Evolutionary conservation across 148 eudicot species (phyloP), one percentile per base, ranked within the genome.

Genomic region (Chenopodium quinoa): DNA sequence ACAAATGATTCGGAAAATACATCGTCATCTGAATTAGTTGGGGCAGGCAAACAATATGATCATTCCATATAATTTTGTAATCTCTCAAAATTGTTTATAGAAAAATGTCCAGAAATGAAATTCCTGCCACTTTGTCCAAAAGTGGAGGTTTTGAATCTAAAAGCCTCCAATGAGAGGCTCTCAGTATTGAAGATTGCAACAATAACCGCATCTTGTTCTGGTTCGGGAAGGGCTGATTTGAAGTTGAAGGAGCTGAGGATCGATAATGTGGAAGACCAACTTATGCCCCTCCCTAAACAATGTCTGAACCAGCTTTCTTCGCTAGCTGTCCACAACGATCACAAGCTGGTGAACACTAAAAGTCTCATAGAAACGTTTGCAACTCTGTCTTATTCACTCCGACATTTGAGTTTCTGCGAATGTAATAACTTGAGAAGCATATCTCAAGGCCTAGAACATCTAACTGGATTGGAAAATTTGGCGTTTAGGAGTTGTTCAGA

Each of bases 371-470:
- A 80, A 17, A 32, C 46, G 12, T 80, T 73, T 27, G 22, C 4
- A 63, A 74, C 29, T 29, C 10, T 83, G 20, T 34, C 56, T 37
- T 48, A 25, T 20, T 37, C 68, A 34, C 85, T 83, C 44, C 44
- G 29, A 17, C 9, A 4, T 20, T 37, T 71, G 52, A 3, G 9
- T 4, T 37, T 82, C 29, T 4, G 1, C 22, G 0, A 4, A 12
- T 82, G 87, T 50, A 7, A 20, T 7, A 17, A 37, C 1, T 48
- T 76, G 50, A 76, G 9, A 80, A 73, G 63, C 47, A n/a, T 63
- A 34, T 40, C 75, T 48, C 37, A 60, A 17, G 77, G 83, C 16
- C 8, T 84, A n/a, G 68, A 77, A n/a, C 81, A 81, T 78, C 78
- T 84, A 23, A 77, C 78, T 65, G 22, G 75, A 23, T n/a, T 84